Evolutionary conservation across 257 asterid species (phyloP), one percentile per base, ranked within the genome.

Genomic region (Lycium ferocissimum): DNA sequence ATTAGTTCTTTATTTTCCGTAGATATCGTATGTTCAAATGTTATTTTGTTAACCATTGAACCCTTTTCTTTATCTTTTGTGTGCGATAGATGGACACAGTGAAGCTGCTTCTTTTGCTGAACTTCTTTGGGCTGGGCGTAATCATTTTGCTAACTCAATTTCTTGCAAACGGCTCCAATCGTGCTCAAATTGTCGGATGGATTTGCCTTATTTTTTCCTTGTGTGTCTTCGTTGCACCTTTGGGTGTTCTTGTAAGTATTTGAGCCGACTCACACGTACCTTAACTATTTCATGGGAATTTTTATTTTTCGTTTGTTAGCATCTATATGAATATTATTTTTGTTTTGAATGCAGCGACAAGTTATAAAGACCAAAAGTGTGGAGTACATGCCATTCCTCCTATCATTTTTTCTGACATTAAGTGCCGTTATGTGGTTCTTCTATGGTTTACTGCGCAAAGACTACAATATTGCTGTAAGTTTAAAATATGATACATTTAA

Each of bases 391-490:
- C 98, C 98, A 37, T 88, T 93, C 82, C 92, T 91, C 45, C 92
- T 92, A 7, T 94, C 98, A 2, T 83, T 92, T 20, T 94, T 91
- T 47, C 95, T 94, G 78, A 93, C 97, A 2, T 85, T 94, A 35
- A 94, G 95, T 82, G 95, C 97, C 0, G 93, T 94, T 78, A 91
- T 90, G 89, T 94, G 97, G 94, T 94, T 92, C 56, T 92, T 92
- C 84, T 94, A 92, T 10, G 98, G 98, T 26, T 81, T 94, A 13
- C 83, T 92, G 8, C 85, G 86, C 63, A 87, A 91, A n/a, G 95
- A 93, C 88, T 89, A 47, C 69, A 87, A 87, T 83, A 89, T 93
- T 26, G 94, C 95, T 3, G 95, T 94, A 89, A 91, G 95, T 70
- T 49, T 8, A 7, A 37, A 9, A 14, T 26, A n/a, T 11, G 6